phyloP scores from a whole-genome alignment of 2,329 filamentous ascomycete species.

The Diaporthe humulicola region DNA sequence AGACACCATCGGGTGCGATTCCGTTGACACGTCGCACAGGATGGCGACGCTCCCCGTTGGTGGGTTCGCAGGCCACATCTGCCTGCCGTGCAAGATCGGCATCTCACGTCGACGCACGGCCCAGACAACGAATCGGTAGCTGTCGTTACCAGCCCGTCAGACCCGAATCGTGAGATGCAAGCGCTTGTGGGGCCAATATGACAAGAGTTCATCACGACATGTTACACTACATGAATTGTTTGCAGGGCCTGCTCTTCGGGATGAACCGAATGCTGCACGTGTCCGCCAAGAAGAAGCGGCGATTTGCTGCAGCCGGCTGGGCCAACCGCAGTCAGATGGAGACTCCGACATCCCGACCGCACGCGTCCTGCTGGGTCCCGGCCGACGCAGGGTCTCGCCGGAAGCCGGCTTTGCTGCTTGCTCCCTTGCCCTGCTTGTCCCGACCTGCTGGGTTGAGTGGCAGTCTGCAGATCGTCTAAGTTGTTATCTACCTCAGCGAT shows the following conservation, averaged over 20 bases:
- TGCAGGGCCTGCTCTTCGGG: background rate
- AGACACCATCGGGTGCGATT: background rate
- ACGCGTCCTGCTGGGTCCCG: constrained; percentile 4
- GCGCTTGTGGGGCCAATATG: constrained; percentile 45
- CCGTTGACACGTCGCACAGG: constrained; percentile 9
- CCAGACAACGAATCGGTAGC: background rate
- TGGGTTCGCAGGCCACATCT: background rate
- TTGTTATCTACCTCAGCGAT: constrained; percentile 13
- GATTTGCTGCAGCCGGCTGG: constrained; percentile 18
- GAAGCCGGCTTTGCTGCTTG: background rate
- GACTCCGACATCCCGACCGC: background rate
- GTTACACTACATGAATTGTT: background rate
- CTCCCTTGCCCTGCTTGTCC: background rate
- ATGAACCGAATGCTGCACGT: constrained; percentile 17
- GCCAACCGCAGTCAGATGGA: constrained; percentile 6
- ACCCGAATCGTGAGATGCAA: background rate
- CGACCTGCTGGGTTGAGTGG: background rate
- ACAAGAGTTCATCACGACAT: background rate
- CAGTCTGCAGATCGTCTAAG: background rate
- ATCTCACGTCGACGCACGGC: background rate
- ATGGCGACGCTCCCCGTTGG: background rate
- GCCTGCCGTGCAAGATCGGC: constrained; percentile 1
- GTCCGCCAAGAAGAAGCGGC: constrained; percentile 25
- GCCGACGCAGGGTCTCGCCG: constrained; percentile 4
- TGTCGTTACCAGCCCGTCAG: background rate